phyloP scores from a whole-genome alignment of 2,329 filamentous ascomycete genomes.

The Didymella pinodella region DNA sequence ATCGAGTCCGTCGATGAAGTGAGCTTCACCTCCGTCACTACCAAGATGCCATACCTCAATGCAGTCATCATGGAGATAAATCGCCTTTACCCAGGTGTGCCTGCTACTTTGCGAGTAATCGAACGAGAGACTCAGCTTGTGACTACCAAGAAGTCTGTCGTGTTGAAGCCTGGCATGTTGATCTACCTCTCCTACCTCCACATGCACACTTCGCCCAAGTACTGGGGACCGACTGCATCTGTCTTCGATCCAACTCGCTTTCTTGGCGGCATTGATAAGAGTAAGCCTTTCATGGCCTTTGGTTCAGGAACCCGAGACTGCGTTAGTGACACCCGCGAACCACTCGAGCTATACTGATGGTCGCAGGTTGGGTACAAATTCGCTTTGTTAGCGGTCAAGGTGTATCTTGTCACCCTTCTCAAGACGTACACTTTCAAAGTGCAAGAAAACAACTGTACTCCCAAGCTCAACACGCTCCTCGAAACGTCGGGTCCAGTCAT shows the following conservation, averaged over 20 bases:
- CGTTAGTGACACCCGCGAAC: neutral
- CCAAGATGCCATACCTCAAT: slow-evolving; percentile 15
- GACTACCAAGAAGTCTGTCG: slow-evolving; percentile 6
- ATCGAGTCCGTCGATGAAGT: neutral
- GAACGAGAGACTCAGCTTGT: slow-evolving; percentile 4
- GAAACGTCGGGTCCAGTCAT: slow-evolving; percentile 9
- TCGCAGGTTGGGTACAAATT: slow-evolving; percentile 12
- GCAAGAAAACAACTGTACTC: neutral
- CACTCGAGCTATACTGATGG: neutral
- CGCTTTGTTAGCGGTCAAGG: slow-evolving; percentile 6
- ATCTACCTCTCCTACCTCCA: slow-evolving; percentile 14
- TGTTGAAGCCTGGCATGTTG: slow-evolving; percentile 12
- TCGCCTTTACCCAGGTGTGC: slow-evolving; percentile 11
- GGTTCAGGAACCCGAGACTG: slow-evolving; percentile 7
- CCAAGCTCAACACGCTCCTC: slow-evolving; percentile 10
- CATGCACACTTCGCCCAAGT: slow-evolving; percentile 9
- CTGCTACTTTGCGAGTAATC: slow-evolving; percentile 12
- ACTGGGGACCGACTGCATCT: slow-evolving; percentile 1
- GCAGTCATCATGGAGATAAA: slow-evolving; percentile 15
- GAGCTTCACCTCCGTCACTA: neutral
- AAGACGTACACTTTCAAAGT: slow-evolving; percentile 6
- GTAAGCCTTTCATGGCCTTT: slow-evolving; percentile 5
- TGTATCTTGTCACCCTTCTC: slow-evolving; percentile 10
- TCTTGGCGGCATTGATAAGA: neutral
- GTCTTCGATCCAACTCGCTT: slow-evolving; percentile 7